These are phyloP conservation scores for Calocybe gambosa DNA, from an alignment of 1,284 basidiomycete species.

Conservation along the genomic window DNA sequence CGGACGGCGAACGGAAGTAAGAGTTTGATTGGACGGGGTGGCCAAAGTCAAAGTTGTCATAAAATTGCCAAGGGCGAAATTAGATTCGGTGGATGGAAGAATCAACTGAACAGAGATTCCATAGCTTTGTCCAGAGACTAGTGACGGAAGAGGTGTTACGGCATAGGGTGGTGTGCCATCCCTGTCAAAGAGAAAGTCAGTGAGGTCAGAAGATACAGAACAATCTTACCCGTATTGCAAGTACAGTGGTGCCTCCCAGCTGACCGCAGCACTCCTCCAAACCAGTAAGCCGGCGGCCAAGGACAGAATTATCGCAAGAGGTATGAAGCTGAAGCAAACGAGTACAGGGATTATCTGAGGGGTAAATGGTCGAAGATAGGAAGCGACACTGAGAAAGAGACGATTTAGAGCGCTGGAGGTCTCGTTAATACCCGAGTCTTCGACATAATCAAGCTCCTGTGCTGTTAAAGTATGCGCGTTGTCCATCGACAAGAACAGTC, in stretches of 20 bases:
- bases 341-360: constrained; percentile 55
- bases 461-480: constrained; percentile 13
- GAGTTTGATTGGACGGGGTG: constrained; percentile 53
- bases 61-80: constrained; percentile 72
- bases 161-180: constrained; percentile 62
- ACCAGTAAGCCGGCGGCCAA: constrained; percentile 61
- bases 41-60: constrained; percentile 61
- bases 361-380: constrained; percentile 39
- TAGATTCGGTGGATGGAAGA: constrained; percentile 61
- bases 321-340: constrained; percentile 55
- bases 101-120: constrained; percentile 62
- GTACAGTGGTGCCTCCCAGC: constrained; percentile 60
- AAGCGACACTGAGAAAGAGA: constrained; percentile 18
- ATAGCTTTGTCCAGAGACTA: constrained; percentile 59
- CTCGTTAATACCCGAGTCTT: background rate
- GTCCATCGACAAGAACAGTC: constrained; percentile 14
- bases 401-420: constrained; percentile 11
- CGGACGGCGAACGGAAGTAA: constrained; percentile 53
- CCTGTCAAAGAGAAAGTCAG: constrained; percentile 28
- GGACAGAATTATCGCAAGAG: constrained; percentile 54
- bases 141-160: constrained; percentile 37
- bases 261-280: constrained; percentile 61
- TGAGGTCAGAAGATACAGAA: constrained; percentile 1
- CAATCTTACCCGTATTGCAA: constrained; percentile 68
- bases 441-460: constrained; percentile 6